Evolutionary conservation across 208 protist species (phyloP).

Genomic region (Naegleria lovaniensis): DNA sequence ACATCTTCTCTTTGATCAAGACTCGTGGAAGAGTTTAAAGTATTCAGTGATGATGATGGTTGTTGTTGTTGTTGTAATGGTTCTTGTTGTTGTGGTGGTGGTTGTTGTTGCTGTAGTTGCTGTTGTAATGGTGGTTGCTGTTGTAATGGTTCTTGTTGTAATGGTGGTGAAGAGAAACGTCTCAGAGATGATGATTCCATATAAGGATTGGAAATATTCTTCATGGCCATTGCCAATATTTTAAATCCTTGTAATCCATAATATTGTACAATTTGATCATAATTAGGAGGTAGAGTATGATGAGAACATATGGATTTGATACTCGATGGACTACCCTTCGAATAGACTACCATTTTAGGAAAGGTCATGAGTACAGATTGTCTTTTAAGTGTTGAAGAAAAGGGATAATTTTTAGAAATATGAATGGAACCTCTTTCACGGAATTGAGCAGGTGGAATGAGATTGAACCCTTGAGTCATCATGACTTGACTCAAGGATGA

Average conservation of each 20-base stretch:
- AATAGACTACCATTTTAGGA: neutral
- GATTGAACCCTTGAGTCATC: neutral
- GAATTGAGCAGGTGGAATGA: neutral
- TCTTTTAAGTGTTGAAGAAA: neutral
- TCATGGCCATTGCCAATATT: neutral
- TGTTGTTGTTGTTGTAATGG: too few relatives aligned
- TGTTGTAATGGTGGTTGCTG: too few relatives aligned
- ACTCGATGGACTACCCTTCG: neutral
- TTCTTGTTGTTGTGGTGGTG: too few relatives aligned
- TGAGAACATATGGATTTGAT: neutral
- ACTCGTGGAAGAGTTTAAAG: neutral
- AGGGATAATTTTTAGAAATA: neutral
- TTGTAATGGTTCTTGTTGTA: too few relatives aligned
- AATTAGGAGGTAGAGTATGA: neutral
- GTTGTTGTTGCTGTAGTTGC: too few relatives aligned
- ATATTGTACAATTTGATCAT: neutral
- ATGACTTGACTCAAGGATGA: too few relatives aligned
- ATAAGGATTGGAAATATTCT: neutral
- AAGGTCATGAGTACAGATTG: neutral
- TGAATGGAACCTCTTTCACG: neutral
- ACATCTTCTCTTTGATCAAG: neutral
- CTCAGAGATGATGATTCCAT: neutral
- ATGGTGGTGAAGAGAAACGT: too few relatives aligned
- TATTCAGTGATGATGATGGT: too few relatives aligned
- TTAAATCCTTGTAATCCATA: slow-evolving; percentile 18